A percentile compares a stretch with the other conserved stretches of the same genome.
Conservation (phyloP, 108 stramenopile species). For the Seminavis robusta region DNA sequence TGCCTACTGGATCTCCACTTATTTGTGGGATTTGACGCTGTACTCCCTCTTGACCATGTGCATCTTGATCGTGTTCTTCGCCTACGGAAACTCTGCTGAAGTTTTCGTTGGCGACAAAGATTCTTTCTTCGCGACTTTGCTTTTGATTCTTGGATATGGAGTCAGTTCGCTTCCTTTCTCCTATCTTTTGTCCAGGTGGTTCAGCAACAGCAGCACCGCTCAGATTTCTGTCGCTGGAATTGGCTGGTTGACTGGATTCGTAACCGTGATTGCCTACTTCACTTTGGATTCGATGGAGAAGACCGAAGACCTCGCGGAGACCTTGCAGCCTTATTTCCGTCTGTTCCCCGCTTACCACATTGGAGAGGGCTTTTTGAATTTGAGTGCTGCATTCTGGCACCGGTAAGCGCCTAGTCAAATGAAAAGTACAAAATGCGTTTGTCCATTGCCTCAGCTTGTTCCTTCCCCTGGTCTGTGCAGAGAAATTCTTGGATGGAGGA, state of each 20-base stretch:
- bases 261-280: conserved; percentile 38
- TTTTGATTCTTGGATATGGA: conserved; percentile 28
- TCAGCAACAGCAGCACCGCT: conserved; percentile 44
- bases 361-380: conserved; percentile 46
- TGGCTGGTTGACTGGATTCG: conserved; percentile 58
- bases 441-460: neutral
- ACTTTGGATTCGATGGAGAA: conserved; percentile 24
- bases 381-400: conserved; percentile 22
- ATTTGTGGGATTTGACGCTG: conserved; percentile 27
- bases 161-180: conserved; percentile 36
- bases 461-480: no score
- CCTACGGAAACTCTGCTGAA: conserved; percentile 29
- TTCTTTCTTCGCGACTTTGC: conserved; percentile 8
- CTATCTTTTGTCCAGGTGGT: conserved; percentile 47
- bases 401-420: neutral
- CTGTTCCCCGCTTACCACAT: conserved; percentile 56
- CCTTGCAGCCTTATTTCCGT: conserved; percentile 37
- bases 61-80: conserved; percentile 18
- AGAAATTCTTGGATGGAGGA: conserved; percentile 11
- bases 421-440: neutral
- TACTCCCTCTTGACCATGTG: conserved; percentile 28
- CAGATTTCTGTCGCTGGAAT: conserved; percentile 49
- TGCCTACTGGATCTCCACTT: conserved; percentile 30
- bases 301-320: conserved; percentile 26
- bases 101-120: conserved; percentile 33